phyloP scores from a whole-genome alignment of 139 green algal species.

The Coelastrella sp. region DNA sequence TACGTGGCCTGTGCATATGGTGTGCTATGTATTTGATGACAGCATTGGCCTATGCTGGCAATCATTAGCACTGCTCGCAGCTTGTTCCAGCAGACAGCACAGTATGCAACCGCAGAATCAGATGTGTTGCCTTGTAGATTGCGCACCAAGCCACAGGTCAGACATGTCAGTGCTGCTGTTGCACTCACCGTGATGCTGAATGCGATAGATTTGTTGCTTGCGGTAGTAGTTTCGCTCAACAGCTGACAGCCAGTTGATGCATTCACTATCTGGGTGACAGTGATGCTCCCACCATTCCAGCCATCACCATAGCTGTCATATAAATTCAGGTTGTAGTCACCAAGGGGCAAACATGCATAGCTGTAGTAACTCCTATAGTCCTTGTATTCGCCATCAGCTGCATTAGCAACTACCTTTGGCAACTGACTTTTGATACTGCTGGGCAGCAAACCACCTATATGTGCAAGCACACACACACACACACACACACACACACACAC shows the following conservation, averaged over 20 bases:
- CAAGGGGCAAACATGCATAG: conserved; percentile 49
- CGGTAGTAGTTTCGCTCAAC: not conserved
- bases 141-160: no score
- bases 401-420: not conserved
- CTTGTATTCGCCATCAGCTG: conserved; percentile 13
- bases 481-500: no score
- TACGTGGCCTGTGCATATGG: no score
- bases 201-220: not conserved
- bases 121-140: not conserved
- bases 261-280: conserved; percentile 21
- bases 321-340: conserved; percentile 44
- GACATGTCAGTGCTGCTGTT: not conserved
- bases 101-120: not conserved
- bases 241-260: conserved; percentile 32
- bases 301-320: conserved; percentile 60
- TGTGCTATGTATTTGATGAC: no score
- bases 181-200: conserved; percentile 26
- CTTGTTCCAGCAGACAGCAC: not conserved
- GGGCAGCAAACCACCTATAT: conserved; percentile 2
- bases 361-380: conserved; percentile 48
- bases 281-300: conserved; percentile 37
- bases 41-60: no score
- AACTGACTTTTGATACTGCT: not conserved
- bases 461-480: no score
- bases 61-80: no score